These are phyloP conservation scores for Magnusiomyces suaveolens DNA, from an alignment of 1,139 yeast genomes.

Conservation along the genomic window DNA sequence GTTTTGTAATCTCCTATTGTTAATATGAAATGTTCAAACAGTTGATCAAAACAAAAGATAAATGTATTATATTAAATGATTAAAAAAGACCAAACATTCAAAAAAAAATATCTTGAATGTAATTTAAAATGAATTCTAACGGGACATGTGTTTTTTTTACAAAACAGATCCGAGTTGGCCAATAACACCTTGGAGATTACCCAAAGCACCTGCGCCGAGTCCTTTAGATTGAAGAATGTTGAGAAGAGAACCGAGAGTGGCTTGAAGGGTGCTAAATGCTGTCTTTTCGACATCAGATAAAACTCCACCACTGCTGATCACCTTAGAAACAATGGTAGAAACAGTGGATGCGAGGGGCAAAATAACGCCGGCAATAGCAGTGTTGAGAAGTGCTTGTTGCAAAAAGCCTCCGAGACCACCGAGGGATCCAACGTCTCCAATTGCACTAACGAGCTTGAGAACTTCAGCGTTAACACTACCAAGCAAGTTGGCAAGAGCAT, in stretches of 20 bases:
- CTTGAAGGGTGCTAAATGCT: neutral
- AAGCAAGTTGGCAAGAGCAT: neutral
- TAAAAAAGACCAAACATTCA: too few relatives aligned
- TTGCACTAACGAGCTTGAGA: neutral
- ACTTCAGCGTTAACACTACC: neutral
- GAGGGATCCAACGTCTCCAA: neutral
- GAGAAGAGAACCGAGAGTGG: neutral
- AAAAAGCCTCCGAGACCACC: neutral
- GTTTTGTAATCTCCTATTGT: too few relatives aligned
- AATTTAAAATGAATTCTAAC: too few relatives aligned
- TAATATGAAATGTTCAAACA: too few relatives aligned
- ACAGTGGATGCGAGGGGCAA: neutral
- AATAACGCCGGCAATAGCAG: neutral
- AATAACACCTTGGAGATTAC: neutral
- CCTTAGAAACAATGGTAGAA: neutral
- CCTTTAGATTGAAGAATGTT: neutral
- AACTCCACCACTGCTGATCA: neutral
- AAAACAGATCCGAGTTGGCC: neutral
- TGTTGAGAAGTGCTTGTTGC: neutral
- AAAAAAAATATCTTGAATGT: too few relatives aligned
- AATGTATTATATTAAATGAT: too few relatives aligned
- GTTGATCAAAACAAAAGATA: too few relatives aligned
- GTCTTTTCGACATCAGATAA: neutral
- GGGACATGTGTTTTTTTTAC: too few relatives aligned
- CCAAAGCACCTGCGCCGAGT: neutral